Evolutionary conservation across 2,329 filamentous ascomycete species (phyloP).

Genomic region (Aspergillus sp.): DNA sequence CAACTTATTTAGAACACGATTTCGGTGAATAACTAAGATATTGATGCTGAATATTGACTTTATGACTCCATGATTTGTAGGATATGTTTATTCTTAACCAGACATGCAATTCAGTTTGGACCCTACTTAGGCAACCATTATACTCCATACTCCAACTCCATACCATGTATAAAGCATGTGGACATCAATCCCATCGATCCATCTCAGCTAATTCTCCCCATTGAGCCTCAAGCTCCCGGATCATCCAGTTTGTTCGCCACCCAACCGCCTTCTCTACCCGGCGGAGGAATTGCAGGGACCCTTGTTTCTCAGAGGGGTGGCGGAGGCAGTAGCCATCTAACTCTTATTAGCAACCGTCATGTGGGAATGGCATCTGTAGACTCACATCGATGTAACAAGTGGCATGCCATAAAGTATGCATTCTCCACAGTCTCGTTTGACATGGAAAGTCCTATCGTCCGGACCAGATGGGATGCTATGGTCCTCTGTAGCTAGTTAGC

Average conservation of each 20-base stretch:
- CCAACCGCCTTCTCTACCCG: slow-evolving; percentile 32
- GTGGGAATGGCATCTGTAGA: not conserved
- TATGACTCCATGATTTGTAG: too few species aligned
- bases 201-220: slow-evolving; percentile 29
- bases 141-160: too few species aligned
- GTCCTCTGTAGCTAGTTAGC: slow-evolving; percentile 22
- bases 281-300: slow-evolving; percentile 30
- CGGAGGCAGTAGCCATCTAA: slow-evolving; percentile 37
- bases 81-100: too few species aligned
- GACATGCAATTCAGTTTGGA: too few species aligned
- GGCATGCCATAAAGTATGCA: slow-evolving; percentile 37
- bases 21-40: too few species aligned
- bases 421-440: slow-evolving; percentile 39
- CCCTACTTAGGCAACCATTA: too few species aligned
- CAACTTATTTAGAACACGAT: too few species aligned
- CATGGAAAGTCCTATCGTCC: slow-evolving; percentile 34
- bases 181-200: not conserved
- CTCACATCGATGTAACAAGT: slow-evolving; percentile 37
- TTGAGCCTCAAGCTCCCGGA: slow-evolving; percentile 29
- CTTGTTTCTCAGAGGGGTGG: slow-evolving; percentile 29
- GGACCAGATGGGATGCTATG: slow-evolving; percentile 32
- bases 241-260: slow-evolving; percentile 37
- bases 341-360: not conserved
- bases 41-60: too few species aligned
- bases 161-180: not conserved